Conservation (phyloP, 2,329 filamentous ascomycete species). For the Fusarium sp. region DNA sequence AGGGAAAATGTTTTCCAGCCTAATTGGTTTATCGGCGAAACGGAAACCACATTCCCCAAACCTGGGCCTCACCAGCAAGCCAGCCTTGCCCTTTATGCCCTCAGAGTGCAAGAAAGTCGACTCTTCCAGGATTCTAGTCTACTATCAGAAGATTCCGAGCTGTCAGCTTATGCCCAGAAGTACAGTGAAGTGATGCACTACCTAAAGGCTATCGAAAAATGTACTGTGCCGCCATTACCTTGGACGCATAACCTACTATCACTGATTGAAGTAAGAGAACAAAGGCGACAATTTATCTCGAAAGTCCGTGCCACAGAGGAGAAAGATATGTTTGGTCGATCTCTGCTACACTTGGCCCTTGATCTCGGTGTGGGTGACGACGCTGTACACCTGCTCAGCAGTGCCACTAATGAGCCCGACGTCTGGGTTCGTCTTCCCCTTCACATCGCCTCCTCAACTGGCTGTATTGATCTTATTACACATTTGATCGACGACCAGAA, state of each 20-base stretch:
- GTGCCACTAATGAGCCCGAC: neutral
- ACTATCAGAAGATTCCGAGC: neutral
- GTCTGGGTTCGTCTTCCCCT: neutral
- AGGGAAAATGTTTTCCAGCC: no score
- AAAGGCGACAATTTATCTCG: rapidly evolving
- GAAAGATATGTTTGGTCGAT: neutral
- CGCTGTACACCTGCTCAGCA: neutral
- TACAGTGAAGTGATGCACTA: neutral
- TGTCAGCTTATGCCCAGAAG: neutral
- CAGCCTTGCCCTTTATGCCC: neutral
- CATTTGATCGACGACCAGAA: neutral
- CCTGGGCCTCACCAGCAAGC: neutral
- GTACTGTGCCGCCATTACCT: rapidly evolving
- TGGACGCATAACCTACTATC: neutral
- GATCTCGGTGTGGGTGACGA: neutral
- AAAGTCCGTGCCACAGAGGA: neutral
- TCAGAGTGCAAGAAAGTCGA: neutral
- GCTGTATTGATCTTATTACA: neutral
- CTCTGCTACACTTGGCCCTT: neutral
- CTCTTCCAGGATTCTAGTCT: rapidly evolving
- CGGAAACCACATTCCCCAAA: neutral
- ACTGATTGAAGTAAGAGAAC: rapidly evolving
- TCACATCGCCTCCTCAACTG: neutral
- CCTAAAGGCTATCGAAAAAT: neutral
- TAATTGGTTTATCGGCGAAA: rapidly evolving